Evolutionary conservation across 2,329 filamentous ascomycete species (phyloP), one percentile per base, ranked within the genome.

Genomic region (Phialophora expanda): DNA sequence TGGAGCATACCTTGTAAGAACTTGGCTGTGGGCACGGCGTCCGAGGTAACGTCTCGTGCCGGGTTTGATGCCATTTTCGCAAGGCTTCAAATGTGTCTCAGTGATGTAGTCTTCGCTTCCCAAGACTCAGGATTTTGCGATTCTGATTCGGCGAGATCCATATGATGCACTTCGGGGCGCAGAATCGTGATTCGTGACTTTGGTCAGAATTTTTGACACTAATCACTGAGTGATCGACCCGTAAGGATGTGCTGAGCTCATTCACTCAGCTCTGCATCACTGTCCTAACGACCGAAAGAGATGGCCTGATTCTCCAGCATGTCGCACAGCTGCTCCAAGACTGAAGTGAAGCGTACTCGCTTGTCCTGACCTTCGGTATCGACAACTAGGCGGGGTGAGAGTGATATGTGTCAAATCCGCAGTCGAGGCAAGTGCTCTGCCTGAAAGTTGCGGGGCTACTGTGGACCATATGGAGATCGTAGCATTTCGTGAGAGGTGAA

Each of bases 1-100:
- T 28, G 50, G 28, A 22, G 55, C 67, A 24, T 56, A 69, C 67
- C 67, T 67, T 67, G 67, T 46, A 69, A 38, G 54, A 69, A 69
- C 57, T 66, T 69, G 24, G 67, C 67, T 20, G 65, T 66, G 12
- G 67, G 67, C 32, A 66, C 67, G 44, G 62, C 63, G 41, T 69
- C 67, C 51, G 55, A 20, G 56, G 59, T 12, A 28, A 53, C 54
- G 8, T 68, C 62, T 55, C 63, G 55, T 46, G 62, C 63, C 30
- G 63, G 17, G n/a, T 59, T 32, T 6, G 59, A n/a, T 20, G 65
- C 62, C 66, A 68, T 68, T 6, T 38, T 60, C 32, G 32, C 28
- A 51, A 53, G 48, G 48, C 44, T 53, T 22, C 44, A 34, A 46
- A 0, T 32, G 38, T 28, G 56, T 22, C 48, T 26, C 58, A 53